These are phyloP conservation scores for Pyrenochaeta sp. DNA, from an alignment of 2,329 filamentous ascomycete species.

Conservation along the genomic window DNA sequence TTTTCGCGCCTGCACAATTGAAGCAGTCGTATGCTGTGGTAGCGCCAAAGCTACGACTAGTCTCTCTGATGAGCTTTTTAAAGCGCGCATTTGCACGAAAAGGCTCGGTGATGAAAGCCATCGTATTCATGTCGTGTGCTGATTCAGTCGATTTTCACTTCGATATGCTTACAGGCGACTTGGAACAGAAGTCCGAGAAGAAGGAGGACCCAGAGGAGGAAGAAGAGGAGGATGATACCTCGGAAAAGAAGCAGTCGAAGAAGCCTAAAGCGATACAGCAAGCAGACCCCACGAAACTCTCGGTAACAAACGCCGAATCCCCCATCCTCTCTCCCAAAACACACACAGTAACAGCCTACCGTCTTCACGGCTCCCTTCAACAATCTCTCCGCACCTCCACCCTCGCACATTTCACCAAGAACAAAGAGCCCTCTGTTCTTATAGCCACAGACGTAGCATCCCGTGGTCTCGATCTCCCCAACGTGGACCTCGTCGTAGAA, in stretches of 20 bases:
- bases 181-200: conserved; percentile 40
- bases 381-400: conserved; percentile 89
- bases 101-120: conserved; percentile 94
- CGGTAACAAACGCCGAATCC: conserved; percentile 70
- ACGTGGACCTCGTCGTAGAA: conserved; percentile 93
- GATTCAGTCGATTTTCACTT: conserved; percentile 98
- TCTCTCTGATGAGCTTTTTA: conserved; percentile 83
- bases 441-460: conserved; percentile 96
- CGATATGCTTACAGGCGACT: conserved; percentile 71
- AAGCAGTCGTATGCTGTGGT: conserved; percentile 91
- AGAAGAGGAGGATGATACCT: conserved; percentile 26
- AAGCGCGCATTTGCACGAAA: conserved; percentile 88
- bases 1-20: conserved; percentile 87
- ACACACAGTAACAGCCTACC: conserved; percentile 81
- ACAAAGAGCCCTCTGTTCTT: conserved; percentile 78
- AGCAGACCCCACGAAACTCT: conserved; percentile 51
- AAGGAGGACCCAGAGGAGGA: conserved; percentile 31
- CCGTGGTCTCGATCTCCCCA: conserved; percentile 92
- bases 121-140: conserved; percentile 95
- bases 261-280: conserved; percentile 52
- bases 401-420: conserved; percentile 78
- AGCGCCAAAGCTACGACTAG: conserved; percentile 87
- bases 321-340: conserved; percentile 77
- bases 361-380: conserved; percentile 89
- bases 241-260: conserved; percentile 30